Evolutionary conservation across 495 filamentous ascomycete genomes (phyloP).

Genomic region (Trichoderma erinaceum): DNA sequence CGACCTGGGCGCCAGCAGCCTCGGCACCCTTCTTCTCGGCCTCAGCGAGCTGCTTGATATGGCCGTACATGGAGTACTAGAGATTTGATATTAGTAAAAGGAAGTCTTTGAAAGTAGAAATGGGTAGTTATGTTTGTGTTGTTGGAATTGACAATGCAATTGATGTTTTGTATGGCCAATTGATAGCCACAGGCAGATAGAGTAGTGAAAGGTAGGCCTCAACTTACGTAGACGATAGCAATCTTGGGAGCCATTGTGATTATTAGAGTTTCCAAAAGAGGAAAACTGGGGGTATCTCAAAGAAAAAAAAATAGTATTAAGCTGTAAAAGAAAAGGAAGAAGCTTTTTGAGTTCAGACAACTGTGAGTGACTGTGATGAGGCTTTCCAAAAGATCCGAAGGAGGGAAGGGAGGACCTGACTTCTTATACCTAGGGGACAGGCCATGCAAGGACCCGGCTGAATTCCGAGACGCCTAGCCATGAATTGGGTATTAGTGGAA

Average conservation of each 20-base stretch:
- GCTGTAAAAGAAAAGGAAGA: background rate
- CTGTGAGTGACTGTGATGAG: background rate
- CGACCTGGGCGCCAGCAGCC: conserved; percentile 71
- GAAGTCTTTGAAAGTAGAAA: background rate
- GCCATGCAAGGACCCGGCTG: background rate
- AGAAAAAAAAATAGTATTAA: background rate
- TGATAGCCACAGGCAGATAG: background rate
- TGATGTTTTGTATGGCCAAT: background rate
- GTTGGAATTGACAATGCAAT: background rate
- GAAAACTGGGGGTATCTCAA: background rate
- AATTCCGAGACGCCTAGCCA: background rate
- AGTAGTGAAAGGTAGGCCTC: background rate
- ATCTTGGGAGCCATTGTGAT: conserved; percentile 82
- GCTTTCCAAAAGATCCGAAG: background rate
- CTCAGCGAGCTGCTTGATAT: conserved; percentile 76
- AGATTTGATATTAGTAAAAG: background rate
- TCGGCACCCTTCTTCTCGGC: conserved; percentile 89
- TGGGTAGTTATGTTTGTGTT: background rate
- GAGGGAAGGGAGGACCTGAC: background rate
- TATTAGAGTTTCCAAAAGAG: background rate
- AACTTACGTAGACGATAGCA: conserved; percentile 80
- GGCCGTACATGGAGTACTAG: conserved; percentile 95
- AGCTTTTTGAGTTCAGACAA: background rate
- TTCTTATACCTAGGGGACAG: background rate
- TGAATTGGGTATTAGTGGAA: conserved; percentile 2